Evolutionary conservation across 176 grass and related monocot species (phyloP).

Genomic region (Triticum aestivum): DNA sequence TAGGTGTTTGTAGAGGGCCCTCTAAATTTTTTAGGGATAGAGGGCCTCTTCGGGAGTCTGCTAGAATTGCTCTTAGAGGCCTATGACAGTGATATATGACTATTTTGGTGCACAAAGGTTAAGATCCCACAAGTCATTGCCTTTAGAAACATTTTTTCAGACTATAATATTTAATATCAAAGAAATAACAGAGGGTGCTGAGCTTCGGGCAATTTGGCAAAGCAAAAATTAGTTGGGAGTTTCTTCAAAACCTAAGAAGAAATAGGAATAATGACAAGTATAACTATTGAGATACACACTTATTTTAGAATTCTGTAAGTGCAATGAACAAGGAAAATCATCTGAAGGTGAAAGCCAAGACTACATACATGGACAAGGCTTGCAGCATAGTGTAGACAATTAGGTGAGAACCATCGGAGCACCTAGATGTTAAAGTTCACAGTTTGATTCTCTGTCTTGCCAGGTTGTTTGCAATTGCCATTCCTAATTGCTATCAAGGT

Average conservation of each 20-base stretch:
- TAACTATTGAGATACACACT: background rate
- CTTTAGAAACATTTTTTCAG: background rate
- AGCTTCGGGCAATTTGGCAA: background rate
- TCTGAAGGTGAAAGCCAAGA: background rate
- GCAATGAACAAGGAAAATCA: background rate
- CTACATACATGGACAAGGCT: background rate
- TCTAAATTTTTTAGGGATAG: background rate
- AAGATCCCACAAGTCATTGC: background rate
- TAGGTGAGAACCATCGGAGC: background rate
- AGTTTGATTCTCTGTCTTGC: background rate
- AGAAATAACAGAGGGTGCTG: background rate
- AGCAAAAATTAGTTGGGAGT: background rate
- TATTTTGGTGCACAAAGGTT: background rate
- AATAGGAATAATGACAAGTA: background rate
- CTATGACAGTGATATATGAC: background rate
- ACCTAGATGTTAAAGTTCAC: background rate
- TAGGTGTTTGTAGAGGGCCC: background rate
- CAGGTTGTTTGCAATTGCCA: constrained; percentile 5
- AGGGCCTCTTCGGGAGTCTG: background rate
- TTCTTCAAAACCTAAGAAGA: constrained; percentile 2
- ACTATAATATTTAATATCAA: background rate
- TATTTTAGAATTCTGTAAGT: background rate
- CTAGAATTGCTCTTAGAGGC: background rate
- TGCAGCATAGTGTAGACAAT: background rate
- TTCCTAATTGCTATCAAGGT: background rate